Conservation (phyloP, 345 rosid genomes). For the Rhodomyrtus tomentosa region DNA sequence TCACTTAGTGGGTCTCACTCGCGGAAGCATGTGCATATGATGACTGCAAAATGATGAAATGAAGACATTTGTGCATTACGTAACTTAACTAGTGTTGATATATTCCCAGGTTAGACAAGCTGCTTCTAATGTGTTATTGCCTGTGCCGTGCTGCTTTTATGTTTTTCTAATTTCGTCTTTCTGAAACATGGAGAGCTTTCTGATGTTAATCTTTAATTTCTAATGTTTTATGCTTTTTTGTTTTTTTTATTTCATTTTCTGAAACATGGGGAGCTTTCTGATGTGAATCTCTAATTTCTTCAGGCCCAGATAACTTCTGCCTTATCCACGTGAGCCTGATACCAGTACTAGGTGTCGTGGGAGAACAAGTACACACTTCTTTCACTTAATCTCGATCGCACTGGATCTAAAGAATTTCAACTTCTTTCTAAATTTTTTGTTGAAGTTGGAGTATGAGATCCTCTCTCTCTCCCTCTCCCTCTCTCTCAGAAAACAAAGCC, state of each 20-base stretch:
- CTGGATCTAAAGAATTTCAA: not conserved
- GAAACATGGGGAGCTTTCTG: not conserved
- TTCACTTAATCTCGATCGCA: not conserved
- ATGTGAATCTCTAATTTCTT: slow-evolving; percentile 5
- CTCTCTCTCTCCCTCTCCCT: not conserved
- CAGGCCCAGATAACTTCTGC: slow-evolving; percentile 89
- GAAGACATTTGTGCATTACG: not conserved
- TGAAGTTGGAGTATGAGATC: not conserved
- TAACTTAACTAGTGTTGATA: not conserved
- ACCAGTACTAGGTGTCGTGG: slow-evolving; percentile 92
- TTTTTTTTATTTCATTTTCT: not conserved
- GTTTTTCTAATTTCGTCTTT: not conserved
- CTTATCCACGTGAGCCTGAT: slow-evolving; percentile 93
- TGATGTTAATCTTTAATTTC: not conserved
- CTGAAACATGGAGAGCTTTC: not conserved
- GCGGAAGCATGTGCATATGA: not conserved
- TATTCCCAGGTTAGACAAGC: not conserved
- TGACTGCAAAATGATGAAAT: not conserved
- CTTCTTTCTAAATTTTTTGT: not conserved
- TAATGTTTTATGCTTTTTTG: not conserved
- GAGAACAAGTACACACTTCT: slow-evolving; percentile 68
- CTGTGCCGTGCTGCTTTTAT: not conserved
- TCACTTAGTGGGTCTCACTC: not conserved
- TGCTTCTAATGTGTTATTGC: not conserved
- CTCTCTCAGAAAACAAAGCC: slow-evolving; percentile 12